Conservation (phyloP, 352 stramenopile genomes). For the Globisporangium paddicum region DNA sequence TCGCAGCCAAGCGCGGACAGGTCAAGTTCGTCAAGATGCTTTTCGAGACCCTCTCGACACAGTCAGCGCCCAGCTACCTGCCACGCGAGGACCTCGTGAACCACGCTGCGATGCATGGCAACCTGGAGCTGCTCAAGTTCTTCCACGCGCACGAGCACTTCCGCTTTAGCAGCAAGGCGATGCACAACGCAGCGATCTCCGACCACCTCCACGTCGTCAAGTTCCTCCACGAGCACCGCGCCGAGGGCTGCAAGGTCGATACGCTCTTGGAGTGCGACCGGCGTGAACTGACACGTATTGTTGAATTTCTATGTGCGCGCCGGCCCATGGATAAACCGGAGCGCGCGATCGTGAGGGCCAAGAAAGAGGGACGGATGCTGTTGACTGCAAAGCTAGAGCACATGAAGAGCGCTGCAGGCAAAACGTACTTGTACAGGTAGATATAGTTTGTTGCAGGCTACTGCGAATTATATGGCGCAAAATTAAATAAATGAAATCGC, state of each 20-base stretch:
- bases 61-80: neutral
- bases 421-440: too few species aligned
- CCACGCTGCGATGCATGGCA: neutral
- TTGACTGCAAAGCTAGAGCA: neutral
- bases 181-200: constrained; percentile 2
- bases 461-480: too few species aligned
- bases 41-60: neutral
- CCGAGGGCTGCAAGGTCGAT: constrained; percentile 4
- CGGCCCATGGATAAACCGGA: neutral
- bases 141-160: constrained; percentile 2
- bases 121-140: constrained; percentile 3
- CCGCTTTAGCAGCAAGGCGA: neutral
- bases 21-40: neutral
- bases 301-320: neutral
- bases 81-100: constrained; percentile 1
- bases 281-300: too few species aligned
- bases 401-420: too few species aligned
- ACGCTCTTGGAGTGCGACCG: constrained; percentile 2
- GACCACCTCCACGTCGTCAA: constrained; percentile 3
- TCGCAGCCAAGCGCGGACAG: neutral
- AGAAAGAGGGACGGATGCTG: neutral
- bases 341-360: neutral
- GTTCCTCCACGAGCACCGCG: constrained; percentile 3
- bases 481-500: too few species aligned
- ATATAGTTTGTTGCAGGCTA: too few species aligned